Conservation (phyloP, 2,329 filamentous ascomycete genomes). For the Neonectria faginata region DNA sequence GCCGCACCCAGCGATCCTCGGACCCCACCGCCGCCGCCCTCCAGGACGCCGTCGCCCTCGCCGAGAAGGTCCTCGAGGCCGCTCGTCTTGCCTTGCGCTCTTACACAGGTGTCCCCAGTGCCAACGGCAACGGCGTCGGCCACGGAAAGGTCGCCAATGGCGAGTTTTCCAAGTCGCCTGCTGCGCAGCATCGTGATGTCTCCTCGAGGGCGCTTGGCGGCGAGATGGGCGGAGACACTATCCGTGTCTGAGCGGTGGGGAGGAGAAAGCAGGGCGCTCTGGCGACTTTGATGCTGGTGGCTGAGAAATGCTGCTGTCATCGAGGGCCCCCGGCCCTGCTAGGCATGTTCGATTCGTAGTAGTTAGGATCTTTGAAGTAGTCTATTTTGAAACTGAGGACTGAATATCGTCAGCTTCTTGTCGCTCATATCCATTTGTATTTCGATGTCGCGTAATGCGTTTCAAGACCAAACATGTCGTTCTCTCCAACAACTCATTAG, state of each 20-base stretch:
- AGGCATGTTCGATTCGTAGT: constrained; percentile 25
- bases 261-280: constrained; percentile 14
- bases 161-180: constrained; percentile 35
- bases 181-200: constrained; percentile 55
- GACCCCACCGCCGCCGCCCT: constrained; percentile 59
- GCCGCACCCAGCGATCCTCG: constrained; percentile 30
- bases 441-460: neutral
- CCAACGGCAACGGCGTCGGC: constrained; percentile 33
- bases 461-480: neutral
- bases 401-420: constrained; percentile 10
- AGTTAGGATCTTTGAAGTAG: constrained; percentile 2
- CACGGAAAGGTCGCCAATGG: constrained; percentile 39
- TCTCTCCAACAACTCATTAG: neutral
- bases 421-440: neutral
- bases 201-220: constrained; percentile 68
- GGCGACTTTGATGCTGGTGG: constrained; percentile 14
- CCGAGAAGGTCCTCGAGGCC: constrained; percentile 60
- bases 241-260: constrained; percentile 38
- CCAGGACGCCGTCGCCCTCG: constrained; percentile 56
- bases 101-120: constrained; percentile 46
- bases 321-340: constrained; percentile 33
- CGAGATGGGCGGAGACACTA: constrained; percentile 73
- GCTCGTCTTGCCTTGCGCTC: constrained; percentile 57
- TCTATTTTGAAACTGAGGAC: constrained; percentile 22
- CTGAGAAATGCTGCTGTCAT: constrained; percentile 27